Conservation (phyloP, 2,329 filamentous ascomycete genomes). For the Lachnellula suecica region DNA sequence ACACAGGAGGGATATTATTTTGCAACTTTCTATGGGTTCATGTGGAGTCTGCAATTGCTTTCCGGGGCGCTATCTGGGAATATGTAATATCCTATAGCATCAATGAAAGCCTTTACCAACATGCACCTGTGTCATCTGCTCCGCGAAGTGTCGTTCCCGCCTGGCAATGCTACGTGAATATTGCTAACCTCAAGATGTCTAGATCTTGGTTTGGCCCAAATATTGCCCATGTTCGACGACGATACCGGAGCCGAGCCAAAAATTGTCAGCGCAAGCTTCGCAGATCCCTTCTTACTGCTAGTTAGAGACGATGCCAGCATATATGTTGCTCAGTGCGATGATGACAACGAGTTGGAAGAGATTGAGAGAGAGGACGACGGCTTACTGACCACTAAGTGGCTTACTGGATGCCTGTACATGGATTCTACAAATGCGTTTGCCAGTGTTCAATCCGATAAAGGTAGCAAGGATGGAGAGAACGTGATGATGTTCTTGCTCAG, state of each 20-base stretch:
- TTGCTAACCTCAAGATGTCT: constrained; percentile 19
- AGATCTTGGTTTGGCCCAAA: constrained; percentile 88
- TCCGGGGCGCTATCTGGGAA: constrained; percentile 33
- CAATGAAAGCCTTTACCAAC: constrained; percentile 37
- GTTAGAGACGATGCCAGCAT: constrained; percentile 81
- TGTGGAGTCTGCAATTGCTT: constrained; percentile 20
- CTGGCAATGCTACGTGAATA: constrained; percentile 3
- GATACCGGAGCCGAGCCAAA: constrained; percentile 79
- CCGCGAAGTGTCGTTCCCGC: constrained; percentile 15
- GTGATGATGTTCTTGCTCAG: constrained; percentile 77
- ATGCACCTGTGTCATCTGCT: constrained; percentile 30
- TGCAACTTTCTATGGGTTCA: constrained; percentile 3
- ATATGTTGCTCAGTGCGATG: constrained; percentile 76
- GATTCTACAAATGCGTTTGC: constrained; percentile 60
- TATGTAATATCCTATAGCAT: constrained; percentile 38
- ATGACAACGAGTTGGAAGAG: constrained; percentile 82
- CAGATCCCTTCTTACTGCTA: constrained; percentile 81
- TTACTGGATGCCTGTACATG: constrained; percentile 80
- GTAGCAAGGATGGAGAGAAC: constrained; percentile 42
- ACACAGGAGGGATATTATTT: constrained; percentile 14
- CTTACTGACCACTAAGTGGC: constrained; percentile 67
- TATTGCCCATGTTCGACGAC: constrained; percentile 89
- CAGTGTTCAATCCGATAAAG: constrained; percentile 39
- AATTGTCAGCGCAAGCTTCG: constrained; percentile 78
- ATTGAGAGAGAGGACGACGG: constrained; percentile 62